These are phyloP conservation scores for Paulownia fortunei DNA, from an alignment of 257 asterid species.

Conservation along the genomic window DNA sequence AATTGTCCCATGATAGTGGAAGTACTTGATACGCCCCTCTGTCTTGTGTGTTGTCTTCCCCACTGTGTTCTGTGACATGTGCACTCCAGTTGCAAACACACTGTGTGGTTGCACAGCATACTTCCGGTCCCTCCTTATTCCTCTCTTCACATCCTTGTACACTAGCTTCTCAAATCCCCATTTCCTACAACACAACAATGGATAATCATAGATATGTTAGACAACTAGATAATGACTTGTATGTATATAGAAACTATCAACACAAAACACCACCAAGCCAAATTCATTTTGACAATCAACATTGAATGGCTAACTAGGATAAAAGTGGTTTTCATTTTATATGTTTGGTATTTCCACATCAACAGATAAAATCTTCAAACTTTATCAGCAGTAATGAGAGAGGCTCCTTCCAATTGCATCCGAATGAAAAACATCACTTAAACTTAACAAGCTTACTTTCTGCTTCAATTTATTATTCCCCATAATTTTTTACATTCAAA, in stretches of 20 bases:
- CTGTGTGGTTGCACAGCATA: slow-evolving; percentile 81
- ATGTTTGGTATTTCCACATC: too few relatives aligned
- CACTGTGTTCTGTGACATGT: slow-evolving; percentile 69
- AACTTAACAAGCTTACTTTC: too few relatives aligned
- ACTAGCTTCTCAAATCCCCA: slow-evolving; percentile 95
- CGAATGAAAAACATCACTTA: too few relatives aligned
- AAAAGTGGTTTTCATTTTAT: background rate
- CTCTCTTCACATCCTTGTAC: slow-evolving; percentile 67
- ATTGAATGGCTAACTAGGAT: background rate
- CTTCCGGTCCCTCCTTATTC: slow-evolving; percentile 68
- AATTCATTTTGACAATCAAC: background rate
- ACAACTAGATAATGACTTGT: background rate
- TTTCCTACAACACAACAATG: slow-evolving; percentile 46
- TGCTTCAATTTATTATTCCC: too few relatives aligned
- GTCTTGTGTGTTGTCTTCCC: slow-evolving; percentile 78
- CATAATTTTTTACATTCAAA: too few relatives aligned
- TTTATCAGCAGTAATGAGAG: too few relatives aligned
- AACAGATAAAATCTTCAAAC: too few relatives aligned
- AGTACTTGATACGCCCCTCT: slow-evolving; percentile 66
- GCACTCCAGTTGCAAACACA: slow-evolving; percentile 82
- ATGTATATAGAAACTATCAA: background rate
- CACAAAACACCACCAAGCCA: background rate
- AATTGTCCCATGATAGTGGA: slow-evolving; percentile 82
- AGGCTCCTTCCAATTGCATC: too few relatives aligned
- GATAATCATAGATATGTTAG: background rate